phyloP scores from a whole-genome alignment of 805 yeast genomes.

The Ogataea ramenticola region DNA sequence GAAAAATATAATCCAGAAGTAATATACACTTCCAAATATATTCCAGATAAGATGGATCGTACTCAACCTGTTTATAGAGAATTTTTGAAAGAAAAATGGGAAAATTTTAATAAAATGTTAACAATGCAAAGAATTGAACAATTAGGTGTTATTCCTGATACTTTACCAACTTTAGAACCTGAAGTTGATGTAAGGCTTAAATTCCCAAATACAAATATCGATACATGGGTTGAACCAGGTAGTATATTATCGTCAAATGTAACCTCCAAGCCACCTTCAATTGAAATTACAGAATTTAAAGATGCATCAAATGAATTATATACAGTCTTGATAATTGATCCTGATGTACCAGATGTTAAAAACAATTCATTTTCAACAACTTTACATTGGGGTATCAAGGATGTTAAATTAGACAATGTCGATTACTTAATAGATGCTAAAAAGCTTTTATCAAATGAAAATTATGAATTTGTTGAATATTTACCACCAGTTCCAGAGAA shows the following conservation, averaged over 20 bases:
- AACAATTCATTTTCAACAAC: conserved; percentile 64
- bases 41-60: conserved; percentile 49
- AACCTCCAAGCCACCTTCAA: conserved; percentile 68
- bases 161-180: conserved; percentile 84
- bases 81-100: conserved; percentile 66
- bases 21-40: conserved; percentile 50
- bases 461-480: conserved; percentile 47
- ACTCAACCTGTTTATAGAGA: conserved; percentile 75
- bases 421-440: conserved; percentile 48
- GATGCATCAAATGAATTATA: conserved; percentile 47
- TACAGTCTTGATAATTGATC: conserved; percentile 78
- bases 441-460: conserved; percentile 26
- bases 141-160: conserved; percentile 83
- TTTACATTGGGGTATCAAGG: conserved; percentile 69
- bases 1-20: conserved; percentile 84
- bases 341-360: conserved; percentile 78
- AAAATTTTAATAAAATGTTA: conserved; percentile 58
- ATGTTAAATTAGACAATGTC: conserved; percentile 52
- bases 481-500: conserved; percentile 85
- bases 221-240: conserved; percentile 78
- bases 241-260: conserved; percentile 62
- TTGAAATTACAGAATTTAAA: conserved; percentile 69
- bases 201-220: conserved; percentile 64
- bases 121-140: conserved; percentile 90
- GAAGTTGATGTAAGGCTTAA: conserved; percentile 64